Conservation (phyloP, 208 protist genomes). For the Acanthamoeba healyi region DNA sequence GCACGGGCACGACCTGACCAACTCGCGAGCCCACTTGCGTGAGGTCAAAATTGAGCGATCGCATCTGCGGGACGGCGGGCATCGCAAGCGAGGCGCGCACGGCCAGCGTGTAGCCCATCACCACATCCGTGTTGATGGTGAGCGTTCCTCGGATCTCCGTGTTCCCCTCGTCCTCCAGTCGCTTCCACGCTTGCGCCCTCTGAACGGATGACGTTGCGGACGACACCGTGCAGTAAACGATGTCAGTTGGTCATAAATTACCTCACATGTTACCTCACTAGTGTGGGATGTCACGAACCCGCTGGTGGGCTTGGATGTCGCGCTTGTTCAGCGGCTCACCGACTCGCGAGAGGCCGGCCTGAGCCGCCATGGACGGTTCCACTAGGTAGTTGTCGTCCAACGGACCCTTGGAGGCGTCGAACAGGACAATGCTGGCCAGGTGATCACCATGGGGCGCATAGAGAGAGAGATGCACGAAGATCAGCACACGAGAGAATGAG, state of each 20-base stretch:
- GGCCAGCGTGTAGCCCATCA: conserved; percentile 75
- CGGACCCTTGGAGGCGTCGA: conserved; percentile 67
- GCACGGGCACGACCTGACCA: neutral
- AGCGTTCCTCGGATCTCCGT: conserved; percentile 54
- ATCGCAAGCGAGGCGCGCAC: conserved; percentile 58
- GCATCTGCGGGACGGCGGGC: neutral
- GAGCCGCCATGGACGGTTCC: neutral
- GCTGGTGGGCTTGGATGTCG: conserved; percentile 41
- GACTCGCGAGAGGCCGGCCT: conserved; percentile 36
- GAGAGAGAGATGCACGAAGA: too few relatives aligned
- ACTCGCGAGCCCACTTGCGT: conserved; percentile 48
- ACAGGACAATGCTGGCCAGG: neutral
- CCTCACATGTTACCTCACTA: too few relatives aligned
- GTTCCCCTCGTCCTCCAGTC: neutral
- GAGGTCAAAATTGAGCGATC: conserved; percentile 25
- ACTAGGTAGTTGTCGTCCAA: conserved; percentile 71
- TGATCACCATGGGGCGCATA: neutral
- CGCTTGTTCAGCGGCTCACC: conserved; percentile 52
- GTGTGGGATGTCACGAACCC: neutral
- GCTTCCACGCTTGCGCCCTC: conserved; percentile 33
- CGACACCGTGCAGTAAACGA: too few relatives aligned
- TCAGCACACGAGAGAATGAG: too few relatives aligned
- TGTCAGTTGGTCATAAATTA: too few relatives aligned
- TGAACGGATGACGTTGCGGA: neutral
- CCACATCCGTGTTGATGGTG: conserved; percentile 71